phyloP scores from a whole-genome alignment of 352 stramenopile species.

The Pythium insidiosum region DNA sequence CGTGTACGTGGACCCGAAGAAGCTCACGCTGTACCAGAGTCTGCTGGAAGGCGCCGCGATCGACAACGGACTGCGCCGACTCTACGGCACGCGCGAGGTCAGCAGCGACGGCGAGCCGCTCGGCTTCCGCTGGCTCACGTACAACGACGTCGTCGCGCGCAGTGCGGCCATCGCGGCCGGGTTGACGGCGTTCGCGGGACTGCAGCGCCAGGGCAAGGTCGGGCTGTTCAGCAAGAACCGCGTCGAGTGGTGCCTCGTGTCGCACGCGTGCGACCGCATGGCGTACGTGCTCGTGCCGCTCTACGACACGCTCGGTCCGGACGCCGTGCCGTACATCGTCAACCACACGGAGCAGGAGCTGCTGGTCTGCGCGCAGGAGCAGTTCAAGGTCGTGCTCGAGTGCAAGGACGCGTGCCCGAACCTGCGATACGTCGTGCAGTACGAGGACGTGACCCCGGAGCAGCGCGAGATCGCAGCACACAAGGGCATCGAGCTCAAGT shows the following conservation, averaged over 20 bases:
- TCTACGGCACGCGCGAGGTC: conserved; percentile 32
- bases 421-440: conserved; percentile 48
- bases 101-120: conserved; percentile 24
- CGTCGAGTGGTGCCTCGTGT: conserved; percentile 49
- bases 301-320: conserved; percentile 72
- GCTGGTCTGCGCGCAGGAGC: conserved; percentile 44
- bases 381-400: conserved; percentile 52
- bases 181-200: conserved; percentile 17
- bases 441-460: conserved; percentile 32
- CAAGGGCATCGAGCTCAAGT: conserved; percentile 32
- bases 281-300: conserved; percentile 60
- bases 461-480: conserved; percentile 14
- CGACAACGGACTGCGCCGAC: conserved; percentile 18
- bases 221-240: conserved; percentile 69
- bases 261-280: conserved; percentile 55
- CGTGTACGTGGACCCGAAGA: conserved; percentile 20
- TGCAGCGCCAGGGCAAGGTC: conserved; percentile 42
- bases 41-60: conserved; percentile 22
- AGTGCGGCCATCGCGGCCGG: conserved; percentile 32
- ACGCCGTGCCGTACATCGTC: conserved; percentile 59
- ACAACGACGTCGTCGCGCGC: conserved; percentile 31
- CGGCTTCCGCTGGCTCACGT: conserved; percentile 50
- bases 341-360: conserved; percentile 64
- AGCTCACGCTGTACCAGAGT: conserved; percentile 38
- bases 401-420: conserved; percentile 38